Conservation (phyloP, 2,329 filamentous ascomycete genomes). For the Trichoderma sp. region DNA sequence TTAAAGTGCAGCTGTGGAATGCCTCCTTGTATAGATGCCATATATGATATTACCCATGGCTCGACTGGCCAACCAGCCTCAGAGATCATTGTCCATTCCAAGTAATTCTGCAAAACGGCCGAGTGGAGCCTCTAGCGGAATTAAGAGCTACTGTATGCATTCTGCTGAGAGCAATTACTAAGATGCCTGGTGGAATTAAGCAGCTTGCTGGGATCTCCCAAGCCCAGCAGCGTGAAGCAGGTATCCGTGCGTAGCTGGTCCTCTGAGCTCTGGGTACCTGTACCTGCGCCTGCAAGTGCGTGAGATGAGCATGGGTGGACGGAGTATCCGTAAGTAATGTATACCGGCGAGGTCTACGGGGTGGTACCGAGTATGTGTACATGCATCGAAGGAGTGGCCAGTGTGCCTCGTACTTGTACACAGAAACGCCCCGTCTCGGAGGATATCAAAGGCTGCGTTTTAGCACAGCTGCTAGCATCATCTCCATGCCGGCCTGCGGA, state of each 20-base stretch:
- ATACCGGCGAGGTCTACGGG: neutral
- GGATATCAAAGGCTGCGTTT: neutral
- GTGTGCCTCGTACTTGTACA: neutral
- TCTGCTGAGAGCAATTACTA: neutral
- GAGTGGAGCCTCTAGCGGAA: neutral
- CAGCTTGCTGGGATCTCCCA: neutral
- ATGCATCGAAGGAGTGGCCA: neutral
- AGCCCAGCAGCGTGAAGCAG: neutral
- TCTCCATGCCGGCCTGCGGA: neutral
- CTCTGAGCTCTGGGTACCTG: neutral
- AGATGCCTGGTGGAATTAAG: neutral
- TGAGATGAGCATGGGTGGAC: neutral
- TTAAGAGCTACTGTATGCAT: neutral
- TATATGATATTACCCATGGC: neutral
- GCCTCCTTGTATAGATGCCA: neutral
- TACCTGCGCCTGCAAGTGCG: neutral
- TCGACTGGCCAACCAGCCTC: neutral
- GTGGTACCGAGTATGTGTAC: neutral
- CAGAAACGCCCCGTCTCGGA: neutral
- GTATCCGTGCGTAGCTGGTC: neutral
- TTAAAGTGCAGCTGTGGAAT: neutral
- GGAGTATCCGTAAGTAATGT: constrained; percentile 10
- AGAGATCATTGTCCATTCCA: neutral
- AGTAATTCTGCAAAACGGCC: neutral
- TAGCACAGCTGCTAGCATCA: neutral